Conservation (phyloP, 495 filamentous ascomycete species). For the Hypoxylon rickii region DNA sequence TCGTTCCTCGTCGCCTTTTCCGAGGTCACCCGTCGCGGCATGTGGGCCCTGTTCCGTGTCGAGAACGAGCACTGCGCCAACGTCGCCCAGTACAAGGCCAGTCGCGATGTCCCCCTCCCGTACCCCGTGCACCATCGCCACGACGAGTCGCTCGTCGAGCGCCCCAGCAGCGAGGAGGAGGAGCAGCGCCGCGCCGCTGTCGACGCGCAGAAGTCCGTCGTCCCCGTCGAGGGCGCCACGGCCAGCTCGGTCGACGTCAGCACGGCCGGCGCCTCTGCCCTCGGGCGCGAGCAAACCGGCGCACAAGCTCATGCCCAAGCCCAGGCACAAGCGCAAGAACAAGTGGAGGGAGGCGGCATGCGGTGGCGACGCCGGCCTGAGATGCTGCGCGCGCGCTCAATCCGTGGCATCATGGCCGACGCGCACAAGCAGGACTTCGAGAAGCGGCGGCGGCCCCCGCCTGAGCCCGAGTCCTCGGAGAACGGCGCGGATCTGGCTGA, state of each 20-base stretch:
- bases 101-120: slow-evolving; percentile 77
- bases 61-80: slow-evolving; percentile 96
- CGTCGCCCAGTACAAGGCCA: slow-evolving; percentile 81
- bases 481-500: slow-evolving; percentile 6
- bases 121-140: slow-evolving; percentile 57
- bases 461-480: slow-evolving; percentile 6
- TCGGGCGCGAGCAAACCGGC: slow-evolving; percentile 19
- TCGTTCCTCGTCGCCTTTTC: slow-evolving; percentile 76
- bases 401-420: slow-evolving; percentile 61
- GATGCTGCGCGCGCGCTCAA: slow-evolving; percentile 54
- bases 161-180: slow-evolving; percentile 34
- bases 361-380: slow-evolving; percentile 39
- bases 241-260: slow-evolving; percentile 21
- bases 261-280: slow-evolving; percentile 15
- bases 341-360: slow-evolving; percentile 46
- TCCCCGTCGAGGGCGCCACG: slow-evolving; percentile 18
- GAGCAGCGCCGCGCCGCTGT: slow-evolving; percentile 13
- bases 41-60: slow-evolving; percentile 91
- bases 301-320: slow-evolving; percentile 11
- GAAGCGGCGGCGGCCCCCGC: slow-evolving; percentile 63
- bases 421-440: slow-evolving; percentile 91
- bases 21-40: slow-evolving; percentile 79
- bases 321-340: slow-evolving; percentile 15
- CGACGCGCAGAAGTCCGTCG: slow-evolving; percentile 10
- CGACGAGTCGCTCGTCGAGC: slow-evolving; percentile 41